Conservation (phyloP, 2,329 filamentous ascomycete genomes). For the Fusarium algeriense region DNA sequence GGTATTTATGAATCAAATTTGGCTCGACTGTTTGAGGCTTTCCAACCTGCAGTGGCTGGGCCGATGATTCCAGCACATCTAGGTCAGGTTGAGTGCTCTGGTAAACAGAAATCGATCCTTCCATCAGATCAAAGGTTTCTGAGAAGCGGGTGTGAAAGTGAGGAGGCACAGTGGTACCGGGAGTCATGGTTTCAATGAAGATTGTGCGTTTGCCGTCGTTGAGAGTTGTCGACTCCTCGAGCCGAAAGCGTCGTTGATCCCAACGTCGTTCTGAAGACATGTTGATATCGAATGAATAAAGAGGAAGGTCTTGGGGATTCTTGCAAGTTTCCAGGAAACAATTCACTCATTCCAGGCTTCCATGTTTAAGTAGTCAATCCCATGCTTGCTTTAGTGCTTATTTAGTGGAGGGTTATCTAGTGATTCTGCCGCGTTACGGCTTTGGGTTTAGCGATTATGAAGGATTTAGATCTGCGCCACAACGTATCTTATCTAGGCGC, state of each 20-base stretch:
- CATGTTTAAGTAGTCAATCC: not conserved
- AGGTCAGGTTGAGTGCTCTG: not conserved
- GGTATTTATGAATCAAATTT: conserved; percentile 4
- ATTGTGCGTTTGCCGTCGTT: conserved; percentile 11
- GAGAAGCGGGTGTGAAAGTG: conserved; percentile 7
- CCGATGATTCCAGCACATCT: not conserved
- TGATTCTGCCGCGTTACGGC: not conserved
- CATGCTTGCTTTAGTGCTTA: not conserved
- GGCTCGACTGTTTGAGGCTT: not conserved
- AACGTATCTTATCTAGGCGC: not conserved
- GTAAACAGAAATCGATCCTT: not conserved
- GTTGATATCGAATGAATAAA: accelerated
- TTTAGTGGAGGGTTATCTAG: not conserved
- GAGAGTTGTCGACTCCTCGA: conserved; percentile 2
- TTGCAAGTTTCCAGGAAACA: accelerated
- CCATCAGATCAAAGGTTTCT: not conserved
- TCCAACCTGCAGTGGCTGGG: not conserved
- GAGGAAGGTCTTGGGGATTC: too few relatives aligned
- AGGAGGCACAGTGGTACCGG: not conserved
- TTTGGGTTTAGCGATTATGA: not conserved
- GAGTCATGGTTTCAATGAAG: conserved; percentile 15
- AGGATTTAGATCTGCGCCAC: not conserved
- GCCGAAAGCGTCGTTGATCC: conserved; percentile 13
- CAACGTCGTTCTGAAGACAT: conserved; percentile 20
- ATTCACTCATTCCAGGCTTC: not conserved